Evolutionary conservation across 805 yeast genomes (phyloP), one percentile per base, ranked within the genome.

Genomic region (Wickerhamiella brachini): DNA sequence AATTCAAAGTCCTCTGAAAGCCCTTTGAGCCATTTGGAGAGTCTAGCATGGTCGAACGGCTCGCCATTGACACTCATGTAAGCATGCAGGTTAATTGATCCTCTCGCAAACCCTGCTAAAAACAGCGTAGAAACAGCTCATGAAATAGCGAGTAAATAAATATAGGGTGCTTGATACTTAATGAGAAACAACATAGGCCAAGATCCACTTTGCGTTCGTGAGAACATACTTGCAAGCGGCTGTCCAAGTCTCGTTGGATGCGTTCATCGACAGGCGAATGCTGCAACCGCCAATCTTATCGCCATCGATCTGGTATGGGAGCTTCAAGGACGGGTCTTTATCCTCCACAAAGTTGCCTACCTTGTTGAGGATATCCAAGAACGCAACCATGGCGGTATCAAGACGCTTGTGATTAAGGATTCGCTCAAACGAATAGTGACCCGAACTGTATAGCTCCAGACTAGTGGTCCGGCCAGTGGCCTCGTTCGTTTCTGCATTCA

Each of bases 171-270:
- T n/a, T n/a, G 10, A 23, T 21, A 12, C n/a, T 23, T 23, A 50
- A 17, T 50, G 45, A 2, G 49, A 46, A 5, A 47, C 49, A n/a
- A 55, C 78, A 62, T 81, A 87, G 3, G 89, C 82, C 51, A 89
- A 67, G 7, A 90, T 73, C 95, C 95, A 90, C 61, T 86, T 87
- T 29, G 79, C 72, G 59, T 90, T 79, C 0, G 93, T 85, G 47
- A 89, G 68, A 12, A 90, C 69, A 61, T 80, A 84, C 59, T 84
- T 83, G 67, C 95, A 88, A 0, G 95, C 90, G 23, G 82, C 77
- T 0, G 96, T 86, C 97, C 97, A 89, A 54, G 83, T 86, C 45
- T 79, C 78, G 62, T 81, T 82, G 0, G 82, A 76, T 3, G 74
- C 67, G 53, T 74, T 71, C 2, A 85, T 75, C 1, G 85, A 77